These are phyloP conservation scores for Arabidopsis lyrata DNA, from an alignment of 441 rosid species.

Conservation along the genomic window DNA sequence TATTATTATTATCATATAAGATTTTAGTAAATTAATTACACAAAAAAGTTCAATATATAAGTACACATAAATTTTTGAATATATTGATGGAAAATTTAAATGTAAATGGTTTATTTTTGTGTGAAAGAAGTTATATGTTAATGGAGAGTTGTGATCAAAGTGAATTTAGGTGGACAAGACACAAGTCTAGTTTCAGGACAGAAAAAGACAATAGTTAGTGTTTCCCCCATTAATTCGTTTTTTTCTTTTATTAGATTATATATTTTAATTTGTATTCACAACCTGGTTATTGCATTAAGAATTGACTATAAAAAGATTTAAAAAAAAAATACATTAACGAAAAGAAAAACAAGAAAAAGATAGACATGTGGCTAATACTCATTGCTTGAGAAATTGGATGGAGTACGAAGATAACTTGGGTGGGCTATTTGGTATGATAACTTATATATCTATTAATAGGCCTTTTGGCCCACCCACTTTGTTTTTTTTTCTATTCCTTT, in stretches of 20 bases:
- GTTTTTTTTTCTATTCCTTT: background rate
- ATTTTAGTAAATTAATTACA: no score
- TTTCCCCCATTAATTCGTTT: slow-evolving; percentile 32
- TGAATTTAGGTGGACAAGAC: slow-evolving; percentile 28
- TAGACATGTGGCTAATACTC: slow-evolving; percentile 5
- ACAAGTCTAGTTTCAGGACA: slow-evolving; percentile 28
- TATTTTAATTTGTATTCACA: background rate
- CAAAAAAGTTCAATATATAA: no score
- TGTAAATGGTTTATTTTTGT: no score
- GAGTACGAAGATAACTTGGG: slow-evolving; percentile 10
- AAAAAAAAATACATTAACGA: background rate
- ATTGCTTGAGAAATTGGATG: slow-evolving; percentile 4
- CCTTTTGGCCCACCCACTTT: slow-evolving; percentile 26
- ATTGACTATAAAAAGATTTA: no score
- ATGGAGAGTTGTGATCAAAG: background rate
- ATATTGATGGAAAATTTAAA: background rate
- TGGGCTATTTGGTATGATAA: slow-evolving; percentile 21
- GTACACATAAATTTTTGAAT: no score
- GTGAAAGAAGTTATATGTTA: background rate
- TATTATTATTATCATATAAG: no score
- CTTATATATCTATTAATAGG: slow-evolving; percentile 3
- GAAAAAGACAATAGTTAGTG: slow-evolving; percentile 28
- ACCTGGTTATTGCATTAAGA: no score
- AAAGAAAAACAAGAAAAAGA: background rate
- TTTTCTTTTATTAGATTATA: background rate